Conservation (phyloP, 1,284 basidiomycete species). For the Ustilago bromivora region DNA sequence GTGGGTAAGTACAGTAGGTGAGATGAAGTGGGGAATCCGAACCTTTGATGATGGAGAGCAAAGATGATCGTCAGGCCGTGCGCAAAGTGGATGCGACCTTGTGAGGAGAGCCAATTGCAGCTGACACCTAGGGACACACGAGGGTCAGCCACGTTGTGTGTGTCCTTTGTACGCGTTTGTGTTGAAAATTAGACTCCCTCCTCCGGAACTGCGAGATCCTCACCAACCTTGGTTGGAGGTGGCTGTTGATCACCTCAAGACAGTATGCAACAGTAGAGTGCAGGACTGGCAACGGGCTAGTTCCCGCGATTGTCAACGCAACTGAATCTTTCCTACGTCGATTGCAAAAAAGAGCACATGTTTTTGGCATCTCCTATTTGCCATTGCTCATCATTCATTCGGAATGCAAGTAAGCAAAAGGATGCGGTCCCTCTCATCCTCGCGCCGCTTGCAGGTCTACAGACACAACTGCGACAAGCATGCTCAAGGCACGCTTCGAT, state of each 20-base stretch:
- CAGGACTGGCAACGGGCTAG: conserved; percentile 6
- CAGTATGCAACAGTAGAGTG: not conserved
- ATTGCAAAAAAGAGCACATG: not conserved
- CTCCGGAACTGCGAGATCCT: not conserved
- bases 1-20: not conserved
- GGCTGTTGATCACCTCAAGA: not conserved
- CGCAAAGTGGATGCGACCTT: not conserved
- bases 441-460: not conserved
- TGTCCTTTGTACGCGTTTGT: conserved; percentile 3
- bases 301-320: not conserved
- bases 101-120: not conserved
- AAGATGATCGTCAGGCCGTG: conserved; percentile 9
- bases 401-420: no score
- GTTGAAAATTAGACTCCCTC: not conserved
- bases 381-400: no score
- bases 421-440: not conserved
- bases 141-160: not conserved
- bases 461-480: not conserved
- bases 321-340: not conserved
- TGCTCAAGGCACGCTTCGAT: not conserved
- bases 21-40: not conserved
- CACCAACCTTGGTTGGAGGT: not conserved
- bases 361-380: not conserved
- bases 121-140: not conserved
- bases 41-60: not conserved